These are phyloP conservation scores for Tausonia pullulans DNA, from an alignment of 1,284 basidiomycete genomes.

Conservation along the genomic window DNA sequence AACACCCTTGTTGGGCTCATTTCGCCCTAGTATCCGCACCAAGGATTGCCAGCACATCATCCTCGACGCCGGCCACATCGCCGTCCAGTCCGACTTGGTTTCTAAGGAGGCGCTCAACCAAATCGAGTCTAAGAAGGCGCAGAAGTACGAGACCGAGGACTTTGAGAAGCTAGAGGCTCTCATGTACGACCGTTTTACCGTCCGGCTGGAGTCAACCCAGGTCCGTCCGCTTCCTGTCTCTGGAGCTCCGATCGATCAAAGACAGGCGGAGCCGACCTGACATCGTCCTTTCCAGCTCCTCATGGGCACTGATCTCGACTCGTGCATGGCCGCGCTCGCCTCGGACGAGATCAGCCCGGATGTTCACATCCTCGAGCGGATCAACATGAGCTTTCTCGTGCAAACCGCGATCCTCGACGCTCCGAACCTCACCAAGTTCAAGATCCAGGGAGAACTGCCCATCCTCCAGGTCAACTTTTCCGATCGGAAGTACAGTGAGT, in stretches of 20 bases:
- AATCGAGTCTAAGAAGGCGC: slow-evolving; percentile 73
- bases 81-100: slow-evolving; percentile 80
- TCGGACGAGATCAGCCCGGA: slow-evolving; percentile 43
- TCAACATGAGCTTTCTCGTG: slow-evolving; percentile 80
- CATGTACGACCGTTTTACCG: slow-evolving; percentile 89
- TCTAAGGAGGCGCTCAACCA: slow-evolving; percentile 70
- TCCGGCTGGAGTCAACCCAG: slow-evolving; percentile 82
- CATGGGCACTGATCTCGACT: slow-evolving; percentile 72
- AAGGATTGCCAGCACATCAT: slow-evolving; percentile 76
- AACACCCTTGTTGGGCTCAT: neutral
- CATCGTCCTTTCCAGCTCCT: slow-evolving; percentile 52
- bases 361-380: slow-evolving; percentile 84
- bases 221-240: slow-evolving; percentile 36
- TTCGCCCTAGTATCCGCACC: slow-evolving; percentile 47
- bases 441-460: slow-evolving; percentile 82
- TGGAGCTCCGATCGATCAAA: neutral
- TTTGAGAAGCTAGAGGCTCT: slow-evolving; percentile 78
- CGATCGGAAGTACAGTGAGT: slow-evolving; percentile 73
- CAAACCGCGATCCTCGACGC: slow-evolving; percentile 90
- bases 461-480: slow-evolving; percentile 87
- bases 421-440: slow-evolving; percentile 77
- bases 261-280: neutral
- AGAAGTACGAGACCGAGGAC: slow-evolving; percentile 80
- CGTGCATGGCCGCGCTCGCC: slow-evolving; percentile 65
- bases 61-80: slow-evolving; percentile 93